phyloP scores from a whole-genome alignment of 73 alveolate species.

The Tetrahymena borealis region DNA sequence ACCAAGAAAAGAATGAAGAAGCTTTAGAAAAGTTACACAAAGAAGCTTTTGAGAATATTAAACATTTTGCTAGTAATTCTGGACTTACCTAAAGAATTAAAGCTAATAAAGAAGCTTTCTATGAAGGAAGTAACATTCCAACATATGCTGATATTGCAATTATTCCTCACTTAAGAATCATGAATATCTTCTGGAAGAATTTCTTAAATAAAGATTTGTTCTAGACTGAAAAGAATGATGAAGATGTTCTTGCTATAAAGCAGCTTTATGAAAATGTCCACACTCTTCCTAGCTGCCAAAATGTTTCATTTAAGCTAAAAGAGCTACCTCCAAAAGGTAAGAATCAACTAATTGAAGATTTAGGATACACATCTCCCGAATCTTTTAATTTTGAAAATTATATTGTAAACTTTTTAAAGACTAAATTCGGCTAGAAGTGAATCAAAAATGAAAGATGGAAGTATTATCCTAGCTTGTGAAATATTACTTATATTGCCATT shows the following conservation, averaged over 20 bases:
- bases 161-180: background rate
- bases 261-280: background rate
- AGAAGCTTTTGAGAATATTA: background rate
- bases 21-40: background rate
- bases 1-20: background rate
- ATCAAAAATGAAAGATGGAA: too few relatives aligned
- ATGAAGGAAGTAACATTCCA: background rate
- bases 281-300: background rate
- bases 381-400: background rate
- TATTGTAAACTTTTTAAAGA: background rate
- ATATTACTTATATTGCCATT: too few relatives aligned
- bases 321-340: background rate
- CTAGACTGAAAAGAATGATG: background rate
- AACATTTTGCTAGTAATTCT: background rate
- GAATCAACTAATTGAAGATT: background rate
- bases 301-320: background rate
- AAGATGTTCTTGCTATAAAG: background rate
- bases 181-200: background rate
- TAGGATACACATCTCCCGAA: background rate
- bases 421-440: background rate
- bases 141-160: background rate
- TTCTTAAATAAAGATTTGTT: background rate
- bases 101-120: background rate
- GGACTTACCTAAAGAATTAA: background rate
- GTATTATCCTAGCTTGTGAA: too few relatives aligned